A percentile compares a stretch with the other conserved stretches of the same genome.
Conservation (phyloP, 768 basidiomycete species). For the Tulasnella sp. region DNA sequence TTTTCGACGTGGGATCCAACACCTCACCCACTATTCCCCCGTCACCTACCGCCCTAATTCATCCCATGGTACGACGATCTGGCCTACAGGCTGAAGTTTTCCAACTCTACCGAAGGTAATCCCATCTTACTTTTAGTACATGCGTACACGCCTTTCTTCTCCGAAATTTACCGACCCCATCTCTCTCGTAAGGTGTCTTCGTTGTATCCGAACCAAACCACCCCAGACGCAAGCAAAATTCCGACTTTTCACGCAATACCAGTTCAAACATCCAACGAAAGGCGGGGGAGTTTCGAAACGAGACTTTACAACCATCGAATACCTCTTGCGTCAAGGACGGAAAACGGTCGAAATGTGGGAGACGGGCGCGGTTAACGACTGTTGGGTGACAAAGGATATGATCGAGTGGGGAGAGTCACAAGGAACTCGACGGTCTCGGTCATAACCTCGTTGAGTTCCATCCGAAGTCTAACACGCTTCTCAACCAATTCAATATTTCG, state of each 20-base stretch:
- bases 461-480: too few species aligned
- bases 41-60: too few species aligned
- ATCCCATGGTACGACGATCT: slow-evolving; percentile 26
- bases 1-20: too few species aligned
- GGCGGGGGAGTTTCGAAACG: slow-evolving; percentile 49
- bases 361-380: slow-evolving; percentile 53
- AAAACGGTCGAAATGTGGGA: slow-evolving; percentile 62
- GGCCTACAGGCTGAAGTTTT: slow-evolving; percentile 44
- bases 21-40: too few species aligned
- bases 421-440: not conserved
- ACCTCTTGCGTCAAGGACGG: slow-evolving; percentile 55
- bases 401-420: slow-evolving; percentile 38
- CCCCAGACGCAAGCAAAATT: slow-evolving; percentile 47
- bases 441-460: too few species aligned
- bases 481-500: too few species aligned
- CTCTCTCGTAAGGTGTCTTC: slow-evolving; percentile 44
- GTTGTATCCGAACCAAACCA: slow-evolving; percentile 62
- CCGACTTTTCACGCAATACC: slow-evolving; percentile 51
- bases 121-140: slow-evolving; percentile 7
- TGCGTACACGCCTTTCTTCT: not conserved
- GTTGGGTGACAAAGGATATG: slow-evolving; percentile 64
- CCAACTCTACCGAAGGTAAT: slow-evolving; percentile 42
- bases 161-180: not conserved
- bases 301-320: slow-evolving; percentile 57
- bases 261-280: slow-evolving; percentile 43